phyloP scores from a whole-genome alignment of 192 early-diverging fungal genomes.

The Coemansia sp. region DNA sequence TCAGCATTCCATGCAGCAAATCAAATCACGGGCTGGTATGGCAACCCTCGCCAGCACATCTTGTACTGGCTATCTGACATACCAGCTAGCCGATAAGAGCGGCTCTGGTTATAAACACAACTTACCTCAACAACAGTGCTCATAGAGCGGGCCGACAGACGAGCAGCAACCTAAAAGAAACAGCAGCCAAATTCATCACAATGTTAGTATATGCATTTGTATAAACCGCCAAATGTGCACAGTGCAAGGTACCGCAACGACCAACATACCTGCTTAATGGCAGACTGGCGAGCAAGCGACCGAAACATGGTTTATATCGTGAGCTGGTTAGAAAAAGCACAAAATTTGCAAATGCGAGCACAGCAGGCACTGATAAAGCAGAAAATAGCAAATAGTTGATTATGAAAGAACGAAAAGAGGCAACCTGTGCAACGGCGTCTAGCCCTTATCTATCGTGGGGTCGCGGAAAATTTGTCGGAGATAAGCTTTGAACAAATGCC shows the following conservation, averaged over 20 bases:
- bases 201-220: too few relatives aligned
- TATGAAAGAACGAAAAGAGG: not conserved
- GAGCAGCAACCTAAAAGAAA: slow-evolving; percentile 41
- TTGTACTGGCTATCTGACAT: too few relatives aligned
- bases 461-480: not conserved
- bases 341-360: not conserved
- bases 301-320: slow-evolving; percentile 26
- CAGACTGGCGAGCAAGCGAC: slow-evolving; percentile 42
- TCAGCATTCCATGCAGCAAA: too few relatives aligned
- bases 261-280: slow-evolving; percentile 48
- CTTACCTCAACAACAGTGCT: slow-evolving; percentile 51
- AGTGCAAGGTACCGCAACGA: not conserved
- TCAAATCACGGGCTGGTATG: too few relatives aligned
- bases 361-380: slow-evolving; percentile 5
- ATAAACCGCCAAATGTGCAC: too few relatives aligned
- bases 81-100: too few relatives aligned
- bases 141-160: slow-evolving; percentile 48
- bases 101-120: not conserved
- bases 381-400: not conserved
- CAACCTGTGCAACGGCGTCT: not conserved
- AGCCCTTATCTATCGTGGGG: too few relatives aligned
- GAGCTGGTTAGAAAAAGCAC: slow-evolving; percentile 1
- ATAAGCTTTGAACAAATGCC: not conserved
- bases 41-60: too few relatives aligned
- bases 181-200: not conserved